Percentiles rank a stretch among this genome's conserved stretches.
Conservation (phyloP, 495 filamentous ascomycete species). For the Penicillium canariense region DNA sequence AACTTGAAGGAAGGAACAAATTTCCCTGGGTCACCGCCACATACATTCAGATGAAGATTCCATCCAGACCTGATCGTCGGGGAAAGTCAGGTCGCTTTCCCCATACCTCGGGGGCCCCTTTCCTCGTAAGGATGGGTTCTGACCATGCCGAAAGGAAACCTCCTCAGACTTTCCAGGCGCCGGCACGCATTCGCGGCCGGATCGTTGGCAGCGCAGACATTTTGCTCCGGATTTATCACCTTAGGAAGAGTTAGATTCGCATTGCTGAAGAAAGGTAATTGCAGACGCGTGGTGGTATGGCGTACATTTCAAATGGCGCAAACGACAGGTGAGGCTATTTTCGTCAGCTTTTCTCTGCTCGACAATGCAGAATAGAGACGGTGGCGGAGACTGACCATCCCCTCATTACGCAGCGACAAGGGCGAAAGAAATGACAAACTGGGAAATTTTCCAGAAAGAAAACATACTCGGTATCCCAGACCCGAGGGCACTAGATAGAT, state of each 20-base stretch:
- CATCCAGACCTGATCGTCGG: slow-evolving; percentile 41
- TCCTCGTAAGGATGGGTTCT: slow-evolving; percentile 42
- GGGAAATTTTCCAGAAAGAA: slow-evolving; percentile 27
- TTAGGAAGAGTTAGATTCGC: slow-evolving; percentile 5
- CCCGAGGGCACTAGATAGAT: slow-evolving; percentile 20
- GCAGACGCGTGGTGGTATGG: background rate
- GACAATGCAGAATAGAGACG: background rate
- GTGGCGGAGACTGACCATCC: slow-evolving; percentile 39
- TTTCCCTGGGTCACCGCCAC: background rate
- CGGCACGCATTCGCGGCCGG: slow-evolving; percentile 42
- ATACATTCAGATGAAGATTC: slow-evolving; percentile 32
- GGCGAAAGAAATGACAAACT: slow-evolving; percentile 13
- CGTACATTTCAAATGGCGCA: slow-evolving; percentile 48
- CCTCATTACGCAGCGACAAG: slow-evolving; percentile 40
- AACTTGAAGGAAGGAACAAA: background rate
- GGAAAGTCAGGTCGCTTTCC: slow-evolving; percentile 42
- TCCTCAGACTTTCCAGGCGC: slow-evolving; percentile 42
- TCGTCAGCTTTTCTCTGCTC: slow-evolving; percentile 3
- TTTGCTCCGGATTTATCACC: slow-evolving; percentile 43
- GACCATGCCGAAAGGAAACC: slow-evolving; percentile 44
- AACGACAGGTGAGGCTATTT: slow-evolving; percentile 43
- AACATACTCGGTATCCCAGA: slow-evolving; percentile 25
- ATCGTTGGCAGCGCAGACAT: slow-evolving; percentile 45
- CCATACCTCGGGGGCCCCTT: slow-evolving; percentile 44
- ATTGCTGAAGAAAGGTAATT: background rate